These are phyloP conservation scores for Cladosporium sp. DNA, from an alignment of 2,329 filamentous ascomycete species.

Conservation along the genomic window DNA sequence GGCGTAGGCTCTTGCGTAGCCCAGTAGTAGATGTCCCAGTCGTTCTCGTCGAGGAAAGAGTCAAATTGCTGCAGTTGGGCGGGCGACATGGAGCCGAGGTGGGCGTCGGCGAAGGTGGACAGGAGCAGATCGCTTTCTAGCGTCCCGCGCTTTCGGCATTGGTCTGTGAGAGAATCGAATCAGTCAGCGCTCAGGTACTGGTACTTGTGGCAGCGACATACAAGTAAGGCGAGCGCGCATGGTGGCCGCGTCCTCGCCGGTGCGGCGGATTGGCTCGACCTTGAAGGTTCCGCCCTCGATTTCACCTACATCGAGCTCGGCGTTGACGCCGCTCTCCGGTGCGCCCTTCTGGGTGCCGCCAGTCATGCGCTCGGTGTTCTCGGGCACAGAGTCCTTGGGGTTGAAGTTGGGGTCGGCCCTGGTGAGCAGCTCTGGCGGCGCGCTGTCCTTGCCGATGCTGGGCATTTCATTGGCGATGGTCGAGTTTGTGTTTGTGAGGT, in stretches of 20 bases:
- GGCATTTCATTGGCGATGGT: slow-evolving; percentile 65
- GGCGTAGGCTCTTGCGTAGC: slow-evolving; percentile 77
- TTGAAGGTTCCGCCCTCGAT: slow-evolving; percentile 82
- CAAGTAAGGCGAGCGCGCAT: slow-evolving; percentile 85
- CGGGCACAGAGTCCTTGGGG: slow-evolving; percentile 60
- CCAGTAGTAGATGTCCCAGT: slow-evolving; percentile 99
- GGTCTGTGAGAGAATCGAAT: slow-evolving; percentile 60
- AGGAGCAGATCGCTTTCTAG: slow-evolving; percentile 95
- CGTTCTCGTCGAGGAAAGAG: slow-evolving; percentile 93
- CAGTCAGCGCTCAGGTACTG: slow-evolving; percentile 30
- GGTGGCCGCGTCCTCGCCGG: slow-evolving; percentile 79
- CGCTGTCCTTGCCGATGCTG: slow-evolving; percentile 55
- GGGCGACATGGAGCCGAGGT: slow-evolving; percentile 72
- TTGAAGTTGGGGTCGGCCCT: slow-evolving; percentile 57
- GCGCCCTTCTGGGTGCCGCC: slow-evolving; percentile 59
- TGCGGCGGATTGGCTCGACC: slow-evolving; percentile 83
- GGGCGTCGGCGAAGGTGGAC: slow-evolving; percentile 84
- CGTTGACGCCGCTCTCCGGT: slow-evolving; percentile 49
- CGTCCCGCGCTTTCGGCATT: slow-evolving; percentile 93
- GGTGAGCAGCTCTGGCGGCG: slow-evolving; percentile 62
- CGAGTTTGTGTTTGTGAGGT: slow-evolving; percentile 64
- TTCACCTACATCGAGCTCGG: slow-evolving; percentile 80
- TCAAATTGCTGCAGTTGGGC: slow-evolving; percentile 82
- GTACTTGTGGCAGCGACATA: slow-evolving; percentile 38
- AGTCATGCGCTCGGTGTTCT: slow-evolving; percentile 66